These are phyloP conservation scores for Globisporangium perplexum DNA, from an alignment of 352 stramenopile genomes.

Conservation along the genomic window DNA sequence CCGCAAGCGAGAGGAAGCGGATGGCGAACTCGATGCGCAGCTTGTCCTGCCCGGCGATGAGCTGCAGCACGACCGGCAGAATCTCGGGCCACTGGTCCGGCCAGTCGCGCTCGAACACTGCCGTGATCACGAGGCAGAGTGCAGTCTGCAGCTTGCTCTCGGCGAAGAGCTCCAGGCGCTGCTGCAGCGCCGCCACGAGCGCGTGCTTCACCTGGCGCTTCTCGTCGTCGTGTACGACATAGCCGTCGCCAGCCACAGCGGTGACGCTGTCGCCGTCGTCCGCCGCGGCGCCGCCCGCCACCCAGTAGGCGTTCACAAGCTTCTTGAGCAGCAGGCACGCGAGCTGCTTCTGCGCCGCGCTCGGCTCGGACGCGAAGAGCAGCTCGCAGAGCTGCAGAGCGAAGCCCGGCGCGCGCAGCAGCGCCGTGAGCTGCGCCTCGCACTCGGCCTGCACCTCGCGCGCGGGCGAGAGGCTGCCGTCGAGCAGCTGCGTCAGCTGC, in stretches of 20 bases:
- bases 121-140: slow-evolving; percentile 66
- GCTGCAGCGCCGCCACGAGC: slow-evolving; percentile 51
- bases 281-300: slow-evolving; percentile 14
- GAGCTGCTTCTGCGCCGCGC: slow-evolving; percentile 50
- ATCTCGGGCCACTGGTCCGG: slow-evolving; percentile 79
- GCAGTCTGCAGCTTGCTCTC: slow-evolving; percentile 78
- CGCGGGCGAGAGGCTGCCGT: slow-evolving; percentile 42
- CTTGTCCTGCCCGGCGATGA: slow-evolving; percentile 48
- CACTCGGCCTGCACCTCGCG: slow-evolving; percentile 44
- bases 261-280: slow-evolving; percentile 14
- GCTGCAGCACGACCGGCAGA: slow-evolving; percentile 49
- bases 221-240: slow-evolving; percentile 57
- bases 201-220: slow-evolving; percentile 58
- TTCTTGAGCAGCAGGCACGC: slow-evolving; percentile 75
- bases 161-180: slow-evolving; percentile 48
- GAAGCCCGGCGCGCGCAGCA: slow-evolving; percentile 59
- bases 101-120: slow-evolving; percentile 82
- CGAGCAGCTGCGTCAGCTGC: slow-evolving; percentile 27
- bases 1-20: slow-evolving; percentile 67
- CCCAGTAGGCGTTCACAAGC: slow-evolving; percentile 62
- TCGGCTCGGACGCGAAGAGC: slow-evolving; percentile 37
- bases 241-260: slow-evolving; percentile 11
- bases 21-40: slow-evolving; percentile 64
- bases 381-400: slow-evolving; percentile 66
- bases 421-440: slow-evolving; percentile 58